Evolutionary conservation across 805 yeast genomes (phyloP).

Genomic region (Jamesozyma jinghongensis): DNA sequence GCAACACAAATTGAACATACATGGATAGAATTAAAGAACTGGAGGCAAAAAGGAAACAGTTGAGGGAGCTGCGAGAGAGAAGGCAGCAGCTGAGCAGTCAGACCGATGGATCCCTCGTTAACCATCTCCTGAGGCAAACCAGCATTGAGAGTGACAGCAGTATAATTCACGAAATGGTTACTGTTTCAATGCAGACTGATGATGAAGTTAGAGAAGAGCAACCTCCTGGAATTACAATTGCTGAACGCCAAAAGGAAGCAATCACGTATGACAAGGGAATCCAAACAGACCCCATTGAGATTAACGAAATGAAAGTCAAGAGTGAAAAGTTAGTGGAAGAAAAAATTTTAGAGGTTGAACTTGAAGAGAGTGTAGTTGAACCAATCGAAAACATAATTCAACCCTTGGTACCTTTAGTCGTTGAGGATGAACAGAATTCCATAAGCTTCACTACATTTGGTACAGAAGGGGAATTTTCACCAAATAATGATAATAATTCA

Average conservation of each 20-base stretch:
- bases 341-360: background rate
- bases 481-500: no score
- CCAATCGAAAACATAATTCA: background rate
- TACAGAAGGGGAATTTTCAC: no score
- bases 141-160: background rate
- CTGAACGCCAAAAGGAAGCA: background rate
- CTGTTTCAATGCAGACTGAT: conserved; percentile 19
- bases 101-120: conserved; percentile 5
- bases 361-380: no score
- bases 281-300: conserved; percentile 15
- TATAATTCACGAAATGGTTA: conserved; percentile 6
- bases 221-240: background rate
- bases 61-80: conserved; percentile 44
- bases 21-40: conserved; percentile 34
- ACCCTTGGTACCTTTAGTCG: background rate
- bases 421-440: conserved; percentile 1
- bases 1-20: no score
- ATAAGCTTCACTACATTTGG: conserved; percentile 1
- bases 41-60: conserved; percentile 43
- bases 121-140: conserved; percentile 7
- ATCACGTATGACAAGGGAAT: conserved; percentile 20
- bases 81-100: conserved; percentile 24
- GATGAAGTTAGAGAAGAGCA: background rate
- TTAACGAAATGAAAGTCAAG: background rate
- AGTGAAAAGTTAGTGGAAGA: background rate